phyloP scores from a whole-genome alignment of 176 grass and related monocot species.

The Cenchrus fungigraminus region DNA sequence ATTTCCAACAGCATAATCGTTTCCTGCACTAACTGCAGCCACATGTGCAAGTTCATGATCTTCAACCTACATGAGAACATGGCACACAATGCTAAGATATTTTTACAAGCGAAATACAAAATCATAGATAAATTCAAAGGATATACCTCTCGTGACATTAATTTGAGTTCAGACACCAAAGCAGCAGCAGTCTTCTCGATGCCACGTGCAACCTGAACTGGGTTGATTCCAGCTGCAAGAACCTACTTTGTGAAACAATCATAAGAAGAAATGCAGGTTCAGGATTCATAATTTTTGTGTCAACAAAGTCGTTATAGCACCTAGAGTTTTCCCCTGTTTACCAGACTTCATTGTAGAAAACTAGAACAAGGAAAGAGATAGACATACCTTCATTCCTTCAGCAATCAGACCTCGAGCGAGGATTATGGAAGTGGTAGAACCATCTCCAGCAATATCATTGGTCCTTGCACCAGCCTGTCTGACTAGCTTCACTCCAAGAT shows the following conservation, averaged over 20 bases:
- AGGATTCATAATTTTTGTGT: background rate
- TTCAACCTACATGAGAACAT: conserved; percentile 58
- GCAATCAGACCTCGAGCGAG: conserved; percentile 90
- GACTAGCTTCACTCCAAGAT: conserved; percentile 93
- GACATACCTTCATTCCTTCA: conserved; percentile 85
- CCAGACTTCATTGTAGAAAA: conserved; percentile 15
- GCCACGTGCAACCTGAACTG: conserved; percentile 78
- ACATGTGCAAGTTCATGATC: conserved; percentile 85
- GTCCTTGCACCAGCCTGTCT: conserved; percentile 89
- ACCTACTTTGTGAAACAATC: conserved; percentile 72
- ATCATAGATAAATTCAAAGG: background rate
- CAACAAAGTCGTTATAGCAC: background rate
- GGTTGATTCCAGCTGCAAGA: conserved; percentile 93
- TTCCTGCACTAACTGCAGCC: conserved; percentile 89
- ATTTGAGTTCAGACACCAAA: conserved; percentile 86
- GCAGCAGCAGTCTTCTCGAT: conserved; percentile 79
- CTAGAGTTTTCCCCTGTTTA: background rate
- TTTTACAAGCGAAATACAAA: background rate
- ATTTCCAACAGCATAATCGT: conserved; percentile 68
- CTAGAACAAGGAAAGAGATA: conserved; percentile 14
- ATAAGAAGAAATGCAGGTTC: conserved; percentile 31
- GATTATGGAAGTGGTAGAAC: conserved; percentile 93
- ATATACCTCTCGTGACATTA: conserved; percentile 77
- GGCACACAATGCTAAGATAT: conserved; percentile 17
- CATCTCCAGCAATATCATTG: conserved; percentile 88